Evolutionary conservation across 2,329 filamentous ascomycete species (phyloP), one percentile per base, ranked within the genome.

Genomic region (Didymella pinodella): DNA sequence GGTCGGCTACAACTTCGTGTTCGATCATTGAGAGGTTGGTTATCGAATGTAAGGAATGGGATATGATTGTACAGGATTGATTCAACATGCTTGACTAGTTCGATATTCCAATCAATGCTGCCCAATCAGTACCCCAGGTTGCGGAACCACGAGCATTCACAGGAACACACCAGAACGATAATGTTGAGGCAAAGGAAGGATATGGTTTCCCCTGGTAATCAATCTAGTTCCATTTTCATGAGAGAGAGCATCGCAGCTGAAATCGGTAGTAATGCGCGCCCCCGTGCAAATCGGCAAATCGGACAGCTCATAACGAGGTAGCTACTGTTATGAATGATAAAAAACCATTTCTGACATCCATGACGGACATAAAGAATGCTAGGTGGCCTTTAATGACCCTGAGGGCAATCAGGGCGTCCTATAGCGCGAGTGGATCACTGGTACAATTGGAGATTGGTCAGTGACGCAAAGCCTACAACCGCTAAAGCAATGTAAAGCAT

Each of bases 1-100:
- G 20, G 40, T 43, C n/a, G 29, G 32, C 31, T 32, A 38, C 40
- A 34, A 32, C 47, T 28, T 38, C 32, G 40, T 7, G n/a, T 55
- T 2, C 25, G 14, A 36, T 16, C 18, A 16, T 22, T 10, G 6
- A 36, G 7, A 38, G 2, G 22, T 10, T 3, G 4, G 11, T 20
- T 8, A 7, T 31, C 44, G 6, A 11, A 4, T 4, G 4, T 20
- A 43, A 7, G 4, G 4, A 28, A 10, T 8, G 25, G 7, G 32
- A 7, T n/a, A 1, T 36, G 16, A n/a, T n/a, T n/a, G 16, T 18
- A 18, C 4, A n/a, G 5, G 2, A n/a, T 2, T 5, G 32, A 2
- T 2, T 12, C 12, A 5, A 6, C 14, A 6, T 32, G 11, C 12
- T 32, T 32, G 4, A 16, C 32, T 7, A 4, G 32, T 8, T 16